Base-by-base conservation (phyloP, 2,329 filamentous ascomycete genomes). In the Diatrype stigma region DNA sequence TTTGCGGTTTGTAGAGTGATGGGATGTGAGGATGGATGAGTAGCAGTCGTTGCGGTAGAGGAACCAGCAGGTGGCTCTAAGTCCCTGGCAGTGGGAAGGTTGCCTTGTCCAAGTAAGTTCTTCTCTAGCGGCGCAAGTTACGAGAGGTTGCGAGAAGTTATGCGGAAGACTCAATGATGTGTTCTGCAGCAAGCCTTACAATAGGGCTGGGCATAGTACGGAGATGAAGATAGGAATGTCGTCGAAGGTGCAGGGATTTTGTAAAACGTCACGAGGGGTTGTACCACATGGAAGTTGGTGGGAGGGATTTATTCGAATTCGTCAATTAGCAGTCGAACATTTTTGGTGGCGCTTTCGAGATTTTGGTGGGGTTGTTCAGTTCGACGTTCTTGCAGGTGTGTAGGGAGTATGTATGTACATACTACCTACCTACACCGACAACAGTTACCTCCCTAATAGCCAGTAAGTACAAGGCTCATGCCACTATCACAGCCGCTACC, bases 1-100 rank as follows among this genome's bases (percentile, higher is more conserved):
- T 52, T 67, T 52, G 48, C 40, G 48, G 30, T 35, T 30, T 30
- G 10, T n/a, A 30, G 6, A 30, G 26, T 6, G 6, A 21, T 16
- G n/a, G 10, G 17, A 22, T 10, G 37, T 11, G 19, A 40, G n/a
- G 11, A 38, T 11, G 12, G 12, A 5, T 14, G 8, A 17, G 11
- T 12, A n/a, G n/a, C n/a, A n/a, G 12, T 17, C 12, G 37, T 40
- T 40, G 3, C 4, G 19, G 17, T 40, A 21, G 19, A 22, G 2
- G 8, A 40, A 11, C 37, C 10, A n/a, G n/a, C n/a, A n/a, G n/a
- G n/a, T n/a, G n/a, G n/a, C n/a, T n/a, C n/a, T n/a, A n/a, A n/a
- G n/a, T n/a, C n/a, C n/a, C n/a, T n/a, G n/a, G n/a, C n/a, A n/a
- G n/a, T n/a, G n/a, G n/a, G n/a, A n/a, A n/a, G n/a, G n/a, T n/a